Conservation (phyloP, 495 filamentous ascomycete species). For the Talaromyces nanjingensis region DNA sequence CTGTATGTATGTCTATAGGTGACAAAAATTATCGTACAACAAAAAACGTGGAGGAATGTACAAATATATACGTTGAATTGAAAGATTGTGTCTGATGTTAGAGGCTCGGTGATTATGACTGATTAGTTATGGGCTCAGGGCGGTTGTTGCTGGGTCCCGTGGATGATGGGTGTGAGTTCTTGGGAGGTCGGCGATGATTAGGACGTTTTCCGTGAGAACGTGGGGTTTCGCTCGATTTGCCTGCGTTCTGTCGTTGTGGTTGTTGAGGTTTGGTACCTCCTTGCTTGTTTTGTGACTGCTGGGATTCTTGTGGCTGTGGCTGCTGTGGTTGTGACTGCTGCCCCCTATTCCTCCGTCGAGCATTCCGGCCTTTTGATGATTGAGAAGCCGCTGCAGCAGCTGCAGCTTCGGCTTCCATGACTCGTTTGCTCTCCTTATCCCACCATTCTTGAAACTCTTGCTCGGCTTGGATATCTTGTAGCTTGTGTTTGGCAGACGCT, state of each 20-base stretch:
- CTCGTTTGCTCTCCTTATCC: conserved; percentile 78
- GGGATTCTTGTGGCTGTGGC: background rate
- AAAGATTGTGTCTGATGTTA: background rate
- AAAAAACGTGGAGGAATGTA: background rate
- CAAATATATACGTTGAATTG: background rate
- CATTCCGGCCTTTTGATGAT: background rate
- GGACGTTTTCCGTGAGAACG: background rate
- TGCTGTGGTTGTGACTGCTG: background rate
- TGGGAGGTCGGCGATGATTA: conserved; percentile 7
- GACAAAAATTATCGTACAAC: background rate
- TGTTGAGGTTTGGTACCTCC: background rate
- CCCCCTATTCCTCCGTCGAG: conserved; percentile 22
- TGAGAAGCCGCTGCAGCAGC: conserved; percentile 12
- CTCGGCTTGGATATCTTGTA: conserved; percentile 92
- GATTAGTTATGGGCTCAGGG: background rate
- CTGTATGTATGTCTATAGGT: background rate
- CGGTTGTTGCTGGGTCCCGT: conserved; percentile 3
- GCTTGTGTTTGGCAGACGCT: conserved; percentile 67
- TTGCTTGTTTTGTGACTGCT: conserved; percentile 3
- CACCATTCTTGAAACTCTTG: conserved; percentile 98
- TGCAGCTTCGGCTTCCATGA: conserved; percentile 54
- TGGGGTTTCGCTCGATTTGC: background rate
- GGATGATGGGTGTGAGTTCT: conserved; percentile 8
- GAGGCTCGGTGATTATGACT: background rate
- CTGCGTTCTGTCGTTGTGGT: conserved; percentile 3